Evolutionary conservation across 495 filamentous ascomycete species (phyloP).

Genomic region (Glutinoglossum americanum): DNA sequence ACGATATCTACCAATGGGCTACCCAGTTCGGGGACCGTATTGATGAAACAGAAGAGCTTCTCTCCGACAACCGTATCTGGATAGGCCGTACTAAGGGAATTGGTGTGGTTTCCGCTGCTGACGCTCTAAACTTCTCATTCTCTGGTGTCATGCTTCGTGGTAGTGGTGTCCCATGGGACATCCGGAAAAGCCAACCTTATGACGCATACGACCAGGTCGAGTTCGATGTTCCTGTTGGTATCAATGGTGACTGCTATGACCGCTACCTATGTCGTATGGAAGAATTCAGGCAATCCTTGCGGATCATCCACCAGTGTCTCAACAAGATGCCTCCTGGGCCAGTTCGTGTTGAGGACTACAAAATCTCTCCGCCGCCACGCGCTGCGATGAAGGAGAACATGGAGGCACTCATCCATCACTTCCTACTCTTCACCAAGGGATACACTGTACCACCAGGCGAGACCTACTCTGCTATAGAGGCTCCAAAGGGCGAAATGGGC

Average conservation of each 20-base stretch:
- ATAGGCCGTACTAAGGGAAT: slow-evolving; percentile 76
- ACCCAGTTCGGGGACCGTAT: slow-evolving; percentile 99
- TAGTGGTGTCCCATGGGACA: slow-evolving; percentile 92
- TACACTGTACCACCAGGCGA: slow-evolving; percentile 96
- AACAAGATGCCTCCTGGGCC: slow-evolving; percentile 97
- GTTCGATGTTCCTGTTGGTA: slow-evolving; percentile 90
- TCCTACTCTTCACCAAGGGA: slow-evolving; percentile 94
- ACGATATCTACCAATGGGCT: slow-evolving; percentile 99
- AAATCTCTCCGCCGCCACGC: slow-evolving; percentile 87
- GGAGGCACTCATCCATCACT: slow-evolving; percentile 98
- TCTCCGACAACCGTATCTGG: slow-evolving; percentile 99
- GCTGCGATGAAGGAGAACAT: slow-evolving; percentile 99
- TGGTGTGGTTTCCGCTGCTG: slow-evolving; percentile 75
- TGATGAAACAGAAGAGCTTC: slow-evolving; percentile 95
- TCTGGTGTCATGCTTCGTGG: slow-evolving; percentile 95
- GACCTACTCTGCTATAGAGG: slow-evolving; percentile 94
- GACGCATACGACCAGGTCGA: slow-evolving; percentile 96
- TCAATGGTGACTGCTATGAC: slow-evolving; percentile 98
- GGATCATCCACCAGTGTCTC: slow-evolving; percentile 95
- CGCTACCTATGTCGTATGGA: slow-evolving; percentile 99
- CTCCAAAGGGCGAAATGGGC: slow-evolving; percentile 98
- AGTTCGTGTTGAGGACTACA: slow-evolving; percentile 92
- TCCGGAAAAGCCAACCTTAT: slow-evolving; percentile 87
- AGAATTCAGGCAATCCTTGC: slow-evolving; percentile 91
- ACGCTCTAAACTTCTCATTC: slow-evolving; percentile 90